phyloP scores from a whole-genome alignment of 2,329 filamentous ascomycete species.

The Colletotrichum sp. region DNA sequence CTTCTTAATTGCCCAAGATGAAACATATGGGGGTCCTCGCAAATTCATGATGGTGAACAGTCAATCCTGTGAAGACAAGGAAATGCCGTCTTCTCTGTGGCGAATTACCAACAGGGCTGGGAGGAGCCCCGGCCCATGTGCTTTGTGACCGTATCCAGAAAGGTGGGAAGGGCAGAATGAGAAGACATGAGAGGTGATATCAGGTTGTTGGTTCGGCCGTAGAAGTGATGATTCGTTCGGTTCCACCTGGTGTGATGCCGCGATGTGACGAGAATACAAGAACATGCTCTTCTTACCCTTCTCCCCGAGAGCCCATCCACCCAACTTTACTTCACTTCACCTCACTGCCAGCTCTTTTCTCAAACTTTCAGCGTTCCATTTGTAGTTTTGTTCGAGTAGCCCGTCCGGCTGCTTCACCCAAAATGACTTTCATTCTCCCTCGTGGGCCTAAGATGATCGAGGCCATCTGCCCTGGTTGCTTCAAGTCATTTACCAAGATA shows the following conservation, averaged over 20 bases:
- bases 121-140: neutral
- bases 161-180: neutral
- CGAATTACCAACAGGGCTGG: neutral
- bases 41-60: neutral
- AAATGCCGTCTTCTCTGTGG: neutral
- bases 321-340: neutral
- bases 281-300: neutral
- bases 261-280: neutral
- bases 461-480: slow-evolving; percentile 6
- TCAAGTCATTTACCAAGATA: slow-evolving; percentile 7
- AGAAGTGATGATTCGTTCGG: neutral
- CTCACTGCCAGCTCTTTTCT: neutral
- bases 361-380: neutral
- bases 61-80: neutral
- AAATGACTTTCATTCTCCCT: neutral
- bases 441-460: neutral
- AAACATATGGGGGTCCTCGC: neutral
- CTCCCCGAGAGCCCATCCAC: neutral
- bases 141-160: neutral
- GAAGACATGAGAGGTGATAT: neutral
- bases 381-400: neutral
- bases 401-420: neutral
- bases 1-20: neutral
- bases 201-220: neutral
- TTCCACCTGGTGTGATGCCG: neutral